Percentiles rank a stretch among this genome's conserved stretches.
Evolutionary conservation across 306 rosid genomes (phyloP).

Genomic region (Glycyrrhiza uralensis): DNA sequence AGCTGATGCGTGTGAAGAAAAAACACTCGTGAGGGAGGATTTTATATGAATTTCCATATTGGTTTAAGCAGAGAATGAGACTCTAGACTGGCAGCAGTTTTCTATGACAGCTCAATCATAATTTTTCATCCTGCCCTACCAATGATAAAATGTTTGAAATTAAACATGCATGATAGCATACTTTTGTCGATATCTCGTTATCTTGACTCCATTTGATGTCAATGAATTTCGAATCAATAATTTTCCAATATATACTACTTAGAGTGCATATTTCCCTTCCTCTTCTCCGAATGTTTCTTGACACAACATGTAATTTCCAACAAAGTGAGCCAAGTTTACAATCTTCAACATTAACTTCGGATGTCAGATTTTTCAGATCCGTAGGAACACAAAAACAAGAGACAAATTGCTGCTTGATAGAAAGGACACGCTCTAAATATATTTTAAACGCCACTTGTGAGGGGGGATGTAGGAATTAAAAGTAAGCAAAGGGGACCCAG

Average conservation of each 20-base stretch:
- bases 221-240: background rate
- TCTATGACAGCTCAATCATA: background rate
- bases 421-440: constrained; percentile 18
- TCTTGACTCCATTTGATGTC: background rate
- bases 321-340: background rate
- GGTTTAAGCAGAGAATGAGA: background rate
- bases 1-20: background rate
- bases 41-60: background rate
- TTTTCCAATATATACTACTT: background rate
- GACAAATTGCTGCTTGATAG: constrained; percentile 4
- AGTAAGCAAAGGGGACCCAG: constrained; percentile 36
- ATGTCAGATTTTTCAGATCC: background rate
- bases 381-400: background rate
- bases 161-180: background rate
- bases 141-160: too few species aligned
- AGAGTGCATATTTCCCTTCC: background rate
- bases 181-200: background rate
- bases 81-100: background rate
- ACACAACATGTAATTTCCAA: background rate
- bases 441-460: constrained; percentile 28
- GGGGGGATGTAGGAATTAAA: constrained; percentile 13
- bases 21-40: background rate
- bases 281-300: background rate
- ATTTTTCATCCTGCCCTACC: background rate
- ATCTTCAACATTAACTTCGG: background rate